Base-by-base conservation (phyloP, 352 stramenopile species). In the Phytophthora quininea region DNA sequence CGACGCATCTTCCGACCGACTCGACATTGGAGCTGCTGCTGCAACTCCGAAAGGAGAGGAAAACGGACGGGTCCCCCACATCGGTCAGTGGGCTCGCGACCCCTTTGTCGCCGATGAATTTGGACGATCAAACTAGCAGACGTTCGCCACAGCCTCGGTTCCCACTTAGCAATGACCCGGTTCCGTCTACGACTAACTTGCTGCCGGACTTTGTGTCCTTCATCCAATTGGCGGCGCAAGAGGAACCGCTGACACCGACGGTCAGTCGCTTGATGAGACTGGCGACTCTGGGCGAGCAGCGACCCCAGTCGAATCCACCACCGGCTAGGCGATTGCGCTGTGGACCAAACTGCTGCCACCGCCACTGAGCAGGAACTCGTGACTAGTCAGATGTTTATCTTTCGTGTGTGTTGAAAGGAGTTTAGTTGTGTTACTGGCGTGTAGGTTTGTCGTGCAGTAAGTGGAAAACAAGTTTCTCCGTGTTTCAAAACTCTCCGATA, bases 1-100 rank as follows among this genome's bases (percentile, higher is more conserved):
- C n/a, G 11, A 19, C 14, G 52, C n/a, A 4, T 33, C 52, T 48
- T 29, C 10, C 49, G 35, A 35, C 52, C 33, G n/a, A 49, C 15
- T 49, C 43, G 3, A 12, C 42, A 19, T 19, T 59, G 2, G 59
- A 71, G 15, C 27, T 77, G 15, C 51, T 77, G 42, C 59, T 77
- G 0, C 46, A 48, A 4, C 59, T 77, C 4, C 40, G 57, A 24
- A n/a, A 40, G 3, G 31, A 53, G 15, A 62, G 49, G 27, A 66
- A 43, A 24, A 8, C 48, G 10, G 52, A 60, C n/a, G 24, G 9
- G 2, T 74, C 49, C 2, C 63, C 64, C 3, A 70, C 64, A 24
- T 65, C 64, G 46, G 51, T 67, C 14, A 71, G 50, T 32, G 49
- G 57, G 19, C 8, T 63, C 3, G 29, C 31, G 7, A 49, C 46